Evolutionary conservation across 768 basidiomycete genomes (phyloP), one percentile per base, ranked within the genome.

Genomic region (Russula brevipes): DNA sequence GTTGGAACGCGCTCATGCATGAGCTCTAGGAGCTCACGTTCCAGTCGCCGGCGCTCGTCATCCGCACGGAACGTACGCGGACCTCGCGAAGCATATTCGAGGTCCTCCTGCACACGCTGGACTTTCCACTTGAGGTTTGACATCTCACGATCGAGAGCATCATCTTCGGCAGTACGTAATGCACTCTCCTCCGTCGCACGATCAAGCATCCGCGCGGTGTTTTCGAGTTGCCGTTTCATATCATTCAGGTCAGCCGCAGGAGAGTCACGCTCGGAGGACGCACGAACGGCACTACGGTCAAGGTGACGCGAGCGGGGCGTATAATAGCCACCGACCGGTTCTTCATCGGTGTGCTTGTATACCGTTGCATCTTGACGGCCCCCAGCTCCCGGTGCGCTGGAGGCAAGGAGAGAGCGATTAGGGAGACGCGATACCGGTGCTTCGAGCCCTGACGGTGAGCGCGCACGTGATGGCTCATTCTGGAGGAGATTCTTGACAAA

Each of bases 1-100:
- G 93, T 91, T 0, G 97, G 97, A 5, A 99, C 79, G 51, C 88
- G 83, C 71, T 96, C 93, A 70, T 98, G 94, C 85, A 91, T 84
- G 57, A 99, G 77, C 51, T 80, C 78, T 60, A 96, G 73, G 19
- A 98, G 77, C 69, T 98, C 94, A 47, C 96, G 81, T 75, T 99
- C 97, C 35, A 97, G 79, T 67, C 85, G 82, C 24, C 96, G 77
- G 59, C 87, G 79, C 71, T 98, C 94, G 66, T 94, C 89, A 59
- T 97, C 94, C 75, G 89, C 89, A 17, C 82, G 80, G 10, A 77
- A 72, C 3, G 85, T 83, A 61, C 86, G 81, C 1, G 92, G 85
- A 0, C 92, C 89, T 7, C 87, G 84, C 2, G 85, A 83, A 57
- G 87, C 85, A 67, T 94, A 91, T 46, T 97, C 94, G 36, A 99